Conservation (phyloP, 1,284 basidiomycete genomes). For the Leccinum glutinopallens region DNA sequence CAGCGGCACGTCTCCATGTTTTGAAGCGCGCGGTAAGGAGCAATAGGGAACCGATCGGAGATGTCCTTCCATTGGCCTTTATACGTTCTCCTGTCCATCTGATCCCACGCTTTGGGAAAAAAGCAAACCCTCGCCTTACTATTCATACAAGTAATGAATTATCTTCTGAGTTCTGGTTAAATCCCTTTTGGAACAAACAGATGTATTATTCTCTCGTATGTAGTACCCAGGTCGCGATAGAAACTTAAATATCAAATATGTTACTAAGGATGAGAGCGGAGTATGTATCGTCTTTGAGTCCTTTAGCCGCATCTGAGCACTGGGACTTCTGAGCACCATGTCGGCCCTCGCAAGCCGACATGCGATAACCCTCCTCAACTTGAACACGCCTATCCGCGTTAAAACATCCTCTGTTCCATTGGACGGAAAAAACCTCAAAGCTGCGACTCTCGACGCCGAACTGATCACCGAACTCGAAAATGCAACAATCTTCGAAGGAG, state of each 20-base stretch:
- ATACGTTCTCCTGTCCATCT: neutral
- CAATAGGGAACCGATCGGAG: neutral
- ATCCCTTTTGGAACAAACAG: neutral
- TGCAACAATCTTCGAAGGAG: neutral
- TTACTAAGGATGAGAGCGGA: too few species aligned
- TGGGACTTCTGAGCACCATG: neutral
- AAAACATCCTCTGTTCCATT: neutral
- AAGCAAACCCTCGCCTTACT: neutral
- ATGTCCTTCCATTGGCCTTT: neutral
- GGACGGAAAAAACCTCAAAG: neutral
- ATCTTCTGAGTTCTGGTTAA: neutral
- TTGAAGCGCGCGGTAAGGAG: neutral
- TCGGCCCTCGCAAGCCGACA: neutral
- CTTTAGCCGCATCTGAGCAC: too few species aligned
- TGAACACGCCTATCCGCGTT: neutral
- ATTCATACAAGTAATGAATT: neutral
- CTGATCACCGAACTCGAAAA: neutral
- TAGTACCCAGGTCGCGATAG: neutral
- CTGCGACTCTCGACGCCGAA: neutral
- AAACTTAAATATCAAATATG: too few species aligned
- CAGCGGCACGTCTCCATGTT: neutral
- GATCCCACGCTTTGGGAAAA: neutral
- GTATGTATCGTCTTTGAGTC: too few species aligned
- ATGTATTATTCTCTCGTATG: neutral
- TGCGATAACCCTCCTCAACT: neutral